These are phyloP conservation scores for Taphrina sp. DNA, from an alignment of 1,139 yeast genomes.

Conservation along the genomic window DNA sequence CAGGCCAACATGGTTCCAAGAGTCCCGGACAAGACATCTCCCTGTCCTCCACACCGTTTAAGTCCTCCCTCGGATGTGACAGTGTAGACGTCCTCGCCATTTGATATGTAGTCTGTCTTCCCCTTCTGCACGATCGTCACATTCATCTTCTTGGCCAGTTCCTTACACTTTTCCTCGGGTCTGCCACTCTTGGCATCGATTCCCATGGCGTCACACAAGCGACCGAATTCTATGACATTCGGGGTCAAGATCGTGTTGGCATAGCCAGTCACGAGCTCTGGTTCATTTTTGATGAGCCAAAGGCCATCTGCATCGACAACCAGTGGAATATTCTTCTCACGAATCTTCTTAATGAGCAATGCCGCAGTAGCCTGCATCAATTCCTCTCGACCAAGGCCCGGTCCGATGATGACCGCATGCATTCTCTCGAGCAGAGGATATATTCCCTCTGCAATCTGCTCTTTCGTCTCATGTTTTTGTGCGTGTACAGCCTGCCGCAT, in stretches of 20 bases:
- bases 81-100: slow-evolving; percentile 44
- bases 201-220: slow-evolving; percentile 57
- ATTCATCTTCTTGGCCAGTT: slow-evolving; percentile 58
- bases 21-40: slow-evolving; percentile 74
- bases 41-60: slow-evolving; percentile 85
- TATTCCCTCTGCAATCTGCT: slow-evolving; percentile 58
- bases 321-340: slow-evolving; percentile 57
- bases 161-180: slow-evolving; percentile 40
- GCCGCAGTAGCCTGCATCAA: slow-evolving; percentile 63
- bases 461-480: slow-evolving; percentile 14
- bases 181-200: slow-evolving; percentile 44
- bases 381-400: slow-evolving; percentile 85
- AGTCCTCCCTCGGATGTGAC: slow-evolving; percentile 56
- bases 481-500: slow-evolving; percentile 46
- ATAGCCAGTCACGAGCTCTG: slow-evolving; percentile 55
- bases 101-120: slow-evolving; percentile 58
- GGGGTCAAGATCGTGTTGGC: slow-evolving; percentile 75
- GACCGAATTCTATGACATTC: slow-evolving; percentile 75
- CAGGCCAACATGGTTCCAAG: slow-evolving; percentile 67
- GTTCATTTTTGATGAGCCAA: slow-evolving; percentile 58
- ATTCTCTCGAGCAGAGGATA: slow-evolving; percentile 58
- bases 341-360: slow-evolving; percentile 58
- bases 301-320: slow-evolving; percentile 90
- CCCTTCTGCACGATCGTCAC: slow-evolving; percentile 77
- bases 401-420: slow-evolving; percentile 85